These are phyloP conservation scores for Phytopythium helicoides DNA, from an alignment of 352 stramenopile genomes.

Conservation along the genomic window DNA sequence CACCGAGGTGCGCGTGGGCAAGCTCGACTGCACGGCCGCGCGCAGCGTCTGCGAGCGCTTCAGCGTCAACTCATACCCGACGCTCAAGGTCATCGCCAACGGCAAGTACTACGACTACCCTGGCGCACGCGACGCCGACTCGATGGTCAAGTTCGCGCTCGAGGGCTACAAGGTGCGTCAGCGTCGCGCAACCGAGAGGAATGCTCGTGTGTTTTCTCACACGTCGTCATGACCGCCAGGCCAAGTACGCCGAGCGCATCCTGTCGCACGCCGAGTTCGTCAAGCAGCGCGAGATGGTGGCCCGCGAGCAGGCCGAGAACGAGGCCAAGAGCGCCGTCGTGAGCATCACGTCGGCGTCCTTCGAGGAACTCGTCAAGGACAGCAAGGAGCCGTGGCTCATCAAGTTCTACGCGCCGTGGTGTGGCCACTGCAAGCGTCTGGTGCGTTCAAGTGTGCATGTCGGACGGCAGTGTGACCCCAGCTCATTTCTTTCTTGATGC, in stretches of 20 bases:
- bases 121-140: slow-evolving; percentile 47
- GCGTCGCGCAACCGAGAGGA: no score
- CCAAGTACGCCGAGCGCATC: slow-evolving; percentile 48
- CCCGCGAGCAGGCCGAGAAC: slow-evolving; percentile 50
- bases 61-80: slow-evolving; percentile 77
- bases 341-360: slow-evolving; percentile 42
- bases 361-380: slow-evolving; percentile 59
- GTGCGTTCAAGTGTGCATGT: slow-evolving; percentile 20
- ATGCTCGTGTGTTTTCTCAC: no score
- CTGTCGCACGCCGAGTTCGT: slow-evolving; percentile 57
- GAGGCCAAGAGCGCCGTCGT: slow-evolving; percentile 54
- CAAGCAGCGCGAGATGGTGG: slow-evolving; percentile 28
- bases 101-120: slow-evolving; percentile 75
- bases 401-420: slow-evolving; percentile 85
- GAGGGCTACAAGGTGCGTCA: slow-evolving; percentile 64
- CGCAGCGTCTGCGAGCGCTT: slow-evolving; percentile 77
- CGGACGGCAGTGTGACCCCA: background rate
- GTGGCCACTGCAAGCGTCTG: slow-evolving; percentile 78
- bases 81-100: slow-evolving; percentile 66
- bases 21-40: slow-evolving; percentile 80
- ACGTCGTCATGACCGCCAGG: no score
- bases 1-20: slow-evolving; percentile 54
- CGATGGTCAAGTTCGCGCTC: slow-evolving; percentile 52
- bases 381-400: slow-evolving; percentile 70
- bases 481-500: background rate